phyloP scores from a whole-genome alignment of 2,329 filamentous ascomycete species.

The Fusarium buxicola region DNA sequence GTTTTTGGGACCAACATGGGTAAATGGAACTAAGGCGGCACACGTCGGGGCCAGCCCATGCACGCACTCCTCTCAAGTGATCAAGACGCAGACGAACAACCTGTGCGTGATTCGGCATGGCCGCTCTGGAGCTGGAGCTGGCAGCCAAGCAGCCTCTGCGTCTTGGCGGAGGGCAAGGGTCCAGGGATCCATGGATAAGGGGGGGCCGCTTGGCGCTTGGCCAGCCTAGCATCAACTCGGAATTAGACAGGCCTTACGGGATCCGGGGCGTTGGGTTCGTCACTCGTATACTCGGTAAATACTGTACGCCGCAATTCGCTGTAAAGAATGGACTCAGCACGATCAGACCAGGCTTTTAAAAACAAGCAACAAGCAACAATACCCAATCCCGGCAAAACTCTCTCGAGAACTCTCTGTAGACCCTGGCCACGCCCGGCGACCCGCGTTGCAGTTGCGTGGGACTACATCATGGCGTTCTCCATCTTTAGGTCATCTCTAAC shows the following conservation, averaged over 20 bases:
- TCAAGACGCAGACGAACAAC: conserved; percentile 24
- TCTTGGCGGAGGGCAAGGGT: conserved; percentile 13
- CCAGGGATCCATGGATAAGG: conserved; percentile 11
- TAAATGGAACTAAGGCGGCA: conserved; percentile 4
- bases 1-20: background rate
- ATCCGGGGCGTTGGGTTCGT: too few relatives aligned
- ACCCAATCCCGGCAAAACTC: too few relatives aligned
- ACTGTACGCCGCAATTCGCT: too few relatives aligned
- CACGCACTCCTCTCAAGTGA: conserved; percentile 26
- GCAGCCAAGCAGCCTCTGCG: conserved; percentile 4
- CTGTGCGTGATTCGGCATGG: conserved; percentile 32
- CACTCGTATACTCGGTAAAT: too few relatives aligned
- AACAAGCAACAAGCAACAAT: too few relatives aligned
- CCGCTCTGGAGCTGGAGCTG: conserved; percentile 9
- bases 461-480: conserved; percentile 26
- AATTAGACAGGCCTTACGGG: too few relatives aligned
- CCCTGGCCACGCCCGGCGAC: background rate
- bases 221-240: too few relatives aligned
- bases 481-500: conserved; percentile 22
- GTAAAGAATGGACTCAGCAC: too few relatives aligned
- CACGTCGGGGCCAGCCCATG: conserved; percentile 16
- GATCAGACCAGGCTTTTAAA: too few relatives aligned
- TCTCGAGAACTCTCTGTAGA: too few relatives aligned
- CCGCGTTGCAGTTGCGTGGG: background rate
- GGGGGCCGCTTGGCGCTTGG: too few relatives aligned